phyloP scores from a whole-genome alignment of 208 protist genomes.

The Polymyxa betae region DNA sequence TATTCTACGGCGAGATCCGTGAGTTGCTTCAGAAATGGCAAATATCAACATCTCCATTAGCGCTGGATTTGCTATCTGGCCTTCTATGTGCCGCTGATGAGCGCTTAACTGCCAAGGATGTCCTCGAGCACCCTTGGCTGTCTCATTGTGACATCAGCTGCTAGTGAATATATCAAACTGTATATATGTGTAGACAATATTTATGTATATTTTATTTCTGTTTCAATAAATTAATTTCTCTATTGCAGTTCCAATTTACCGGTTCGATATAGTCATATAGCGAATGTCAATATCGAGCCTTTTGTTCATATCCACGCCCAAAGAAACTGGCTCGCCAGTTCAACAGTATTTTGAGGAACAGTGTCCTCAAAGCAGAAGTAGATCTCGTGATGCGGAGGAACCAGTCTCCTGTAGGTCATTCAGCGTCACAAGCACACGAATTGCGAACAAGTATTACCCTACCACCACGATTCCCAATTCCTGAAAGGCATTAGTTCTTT shows the following conservation, averaged over 20 bases:
- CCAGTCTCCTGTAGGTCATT: neutral
- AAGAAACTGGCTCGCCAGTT: neutral
- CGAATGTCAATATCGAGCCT: too few relatives aligned
- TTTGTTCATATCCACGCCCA: neutral
- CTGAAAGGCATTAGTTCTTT: neutral
- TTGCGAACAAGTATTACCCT: neutral
- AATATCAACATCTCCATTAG: slow-evolving; percentile 18
- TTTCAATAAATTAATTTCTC: neutral
- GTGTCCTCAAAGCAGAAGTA: slow-evolving; percentile 36
- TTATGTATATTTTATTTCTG: neutral
- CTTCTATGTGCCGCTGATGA: neutral
- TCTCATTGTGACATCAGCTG: neutral
- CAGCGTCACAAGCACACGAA: neutral
- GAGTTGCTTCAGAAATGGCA: slow-evolving; percentile 39
- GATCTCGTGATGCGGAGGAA: neutral
- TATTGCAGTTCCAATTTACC: neutral
- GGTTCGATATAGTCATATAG: neutral
- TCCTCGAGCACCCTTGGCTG: slow-evolving; percentile 21
- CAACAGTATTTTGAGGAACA: slow-evolving; percentile 4
- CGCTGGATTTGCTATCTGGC: slow-evolving; percentile 26
- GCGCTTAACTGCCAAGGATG: neutral
- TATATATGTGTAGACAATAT: too few relatives aligned
- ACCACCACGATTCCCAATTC: neutral
- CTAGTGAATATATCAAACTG: neutral
- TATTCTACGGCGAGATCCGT: slow-evolving; percentile 44